Conservation (phyloP, 2,329 filamentous ascomycete genomes). For the Xylaria arbuscula region DNA sequence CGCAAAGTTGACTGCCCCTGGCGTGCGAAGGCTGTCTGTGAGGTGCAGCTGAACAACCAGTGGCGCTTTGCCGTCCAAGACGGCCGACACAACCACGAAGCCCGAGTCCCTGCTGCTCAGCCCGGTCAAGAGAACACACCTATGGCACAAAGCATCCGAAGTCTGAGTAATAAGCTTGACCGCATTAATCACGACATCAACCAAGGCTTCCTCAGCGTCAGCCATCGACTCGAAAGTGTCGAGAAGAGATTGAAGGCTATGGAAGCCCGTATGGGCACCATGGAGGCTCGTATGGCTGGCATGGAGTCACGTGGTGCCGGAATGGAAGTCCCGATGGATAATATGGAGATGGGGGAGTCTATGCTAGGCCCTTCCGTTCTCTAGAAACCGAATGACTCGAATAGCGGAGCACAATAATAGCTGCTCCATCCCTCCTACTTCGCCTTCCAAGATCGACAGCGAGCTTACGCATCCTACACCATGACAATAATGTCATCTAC, state of each 20-base stretch:
- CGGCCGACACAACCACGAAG: constrained; percentile 70
- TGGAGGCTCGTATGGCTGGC: constrained; percentile 54
- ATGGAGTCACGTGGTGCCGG: constrained; percentile 52
- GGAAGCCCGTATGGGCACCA: constrained; percentile 55
- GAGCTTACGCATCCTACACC: background rate
- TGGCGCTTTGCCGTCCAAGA: constrained; percentile 73
- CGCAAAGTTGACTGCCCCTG: constrained; percentile 73
- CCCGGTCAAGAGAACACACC: constrained; percentile 69
- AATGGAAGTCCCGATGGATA: constrained; percentile 55
- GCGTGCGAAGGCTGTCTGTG: constrained; percentile 71
- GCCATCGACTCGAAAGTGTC: constrained; percentile 62
- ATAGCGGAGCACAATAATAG: background rate
- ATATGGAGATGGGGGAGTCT: constrained; percentile 53
- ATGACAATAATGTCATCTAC: constrained; percentile 5
- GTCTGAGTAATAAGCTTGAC: constrained; percentile 69
- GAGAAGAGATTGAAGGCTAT: constrained; percentile 67
- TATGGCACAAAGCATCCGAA: constrained; percentile 67
- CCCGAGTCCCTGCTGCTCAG: constrained; percentile 64
- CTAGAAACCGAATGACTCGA: constrained; percentile 41
- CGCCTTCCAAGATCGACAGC: constrained; percentile 2
- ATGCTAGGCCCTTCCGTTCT: constrained; percentile 53
- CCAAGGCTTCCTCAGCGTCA: constrained; percentile 64
- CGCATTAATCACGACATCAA: constrained; percentile 67
- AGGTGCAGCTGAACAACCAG: constrained; percentile 70
- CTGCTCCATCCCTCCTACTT: background rate